Base-by-base conservation (phyloP, 805 yeast species). In the Myxozyma sirexii region DNA sequence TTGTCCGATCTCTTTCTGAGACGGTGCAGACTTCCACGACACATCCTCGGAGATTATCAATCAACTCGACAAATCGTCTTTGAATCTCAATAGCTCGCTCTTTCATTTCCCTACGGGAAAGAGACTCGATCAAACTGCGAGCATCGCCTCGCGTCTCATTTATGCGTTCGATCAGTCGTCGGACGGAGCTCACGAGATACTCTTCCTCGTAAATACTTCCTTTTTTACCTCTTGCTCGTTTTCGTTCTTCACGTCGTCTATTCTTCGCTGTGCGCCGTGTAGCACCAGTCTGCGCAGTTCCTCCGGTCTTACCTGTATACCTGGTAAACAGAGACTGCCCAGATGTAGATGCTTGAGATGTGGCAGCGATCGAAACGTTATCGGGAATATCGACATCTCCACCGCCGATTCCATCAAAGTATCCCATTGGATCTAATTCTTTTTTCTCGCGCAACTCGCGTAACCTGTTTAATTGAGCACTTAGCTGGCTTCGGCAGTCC, bases 171-270 rank as follows among this genome's bases (percentile, higher is more conserved):
- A 90, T 75, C 71, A 94, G 80, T 71, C 99, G 84, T 3, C 96
- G 94, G 59, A 90, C 84, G 2, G 97, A 92, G 67, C 83, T 84
- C 49, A 94, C 86, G 57, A 94, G 81, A 73, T 94, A 94, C 72
- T 94, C 98, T 72, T 94, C 99, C 74, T 94, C 99, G 70, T 94
- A 94, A 21, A 94, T 88, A 5, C 97, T 93, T 48, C 98, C 98
- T 77, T 94, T 94, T 78, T 96, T 90, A 61, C 99, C 99, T 68
- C 96, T 84, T 1, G 99, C 99, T 61, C 85, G 82, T 77, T 94
- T 94, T 69, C 99, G 84, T 71, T 93, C 99, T 74, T 93, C 97
- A 66, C 99, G 84, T 72, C 97, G 88, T 66, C 86, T 84, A 74
- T 94, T 94, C 76, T 94, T 94, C 5, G 96, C 82, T 0, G 99